These are phyloP conservation scores for Bruguiera gymnorhiza DNA, from an alignment of 345 rosid species.

Conservation along the genomic window DNA sequence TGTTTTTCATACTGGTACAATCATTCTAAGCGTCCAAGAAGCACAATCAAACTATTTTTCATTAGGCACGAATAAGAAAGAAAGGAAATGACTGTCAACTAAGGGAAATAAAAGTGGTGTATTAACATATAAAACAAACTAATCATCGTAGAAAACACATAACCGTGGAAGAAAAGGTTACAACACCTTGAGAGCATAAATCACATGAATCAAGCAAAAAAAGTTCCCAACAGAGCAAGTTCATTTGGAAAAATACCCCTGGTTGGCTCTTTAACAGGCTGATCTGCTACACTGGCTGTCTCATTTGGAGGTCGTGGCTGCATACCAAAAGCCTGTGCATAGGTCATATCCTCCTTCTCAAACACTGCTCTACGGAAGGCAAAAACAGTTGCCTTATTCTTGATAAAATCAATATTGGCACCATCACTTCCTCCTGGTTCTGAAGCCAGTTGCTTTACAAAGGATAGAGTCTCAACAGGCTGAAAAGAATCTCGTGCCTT, in stretches of 20 bases:
- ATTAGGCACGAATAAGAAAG: background rate
- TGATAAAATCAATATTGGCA: slow-evolving; percentile 43
- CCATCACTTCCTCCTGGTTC: slow-evolving; percentile 47
- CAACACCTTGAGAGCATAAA: background rate
- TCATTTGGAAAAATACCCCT: slow-evolving; percentile 45
- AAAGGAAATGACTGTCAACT: background rate
- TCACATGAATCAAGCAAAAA: slow-evolving; percentile 3
- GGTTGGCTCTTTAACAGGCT: slow-evolving; percentile 46
- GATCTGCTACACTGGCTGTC: slow-evolving; percentile 28
- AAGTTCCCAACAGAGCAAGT: slow-evolving; percentile 1
- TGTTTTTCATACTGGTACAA: background rate
- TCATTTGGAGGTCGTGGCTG: slow-evolving; percentile 44
- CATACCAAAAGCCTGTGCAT: slow-evolving; percentile 95
- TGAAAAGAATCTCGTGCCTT: slow-evolving; percentile 64
- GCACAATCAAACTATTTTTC: background rate
- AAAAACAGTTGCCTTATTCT: slow-evolving; percentile 59
- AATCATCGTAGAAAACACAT: background rate
- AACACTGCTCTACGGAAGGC: slow-evolving; percentile 78
- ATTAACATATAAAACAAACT: background rate
- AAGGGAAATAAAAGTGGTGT: background rate
- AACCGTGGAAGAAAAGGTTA: too few relatives aligned
- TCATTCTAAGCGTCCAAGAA: background rate
- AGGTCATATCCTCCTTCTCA: slow-evolving; percentile 98
- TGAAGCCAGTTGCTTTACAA: slow-evolving; percentile 64
- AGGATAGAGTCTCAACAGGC: slow-evolving; percentile 53